phyloP scores from a whole-genome alignment of 2,329 filamentous ascomycete genomes.

The Colletotrichum sojae region DNA sequence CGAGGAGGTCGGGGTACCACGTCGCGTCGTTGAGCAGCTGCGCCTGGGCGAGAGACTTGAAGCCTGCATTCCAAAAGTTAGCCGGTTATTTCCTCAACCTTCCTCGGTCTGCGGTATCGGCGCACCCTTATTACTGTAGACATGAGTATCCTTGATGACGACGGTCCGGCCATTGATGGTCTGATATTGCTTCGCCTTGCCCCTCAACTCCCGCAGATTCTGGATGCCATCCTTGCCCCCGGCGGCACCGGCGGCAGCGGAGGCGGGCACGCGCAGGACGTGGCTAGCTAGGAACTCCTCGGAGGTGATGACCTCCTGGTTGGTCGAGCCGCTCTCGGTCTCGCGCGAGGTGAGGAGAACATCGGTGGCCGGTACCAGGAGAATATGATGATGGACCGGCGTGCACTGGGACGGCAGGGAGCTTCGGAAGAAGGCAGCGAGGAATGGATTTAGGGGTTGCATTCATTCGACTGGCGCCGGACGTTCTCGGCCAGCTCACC shows the following conservation, averaged over 20 bases:
- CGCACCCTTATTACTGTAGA: conserved; percentile 96
- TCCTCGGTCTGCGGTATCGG: conserved; percentile 16
- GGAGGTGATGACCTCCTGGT: conserved; percentile 85
- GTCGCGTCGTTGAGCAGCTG: conserved; percentile 87
- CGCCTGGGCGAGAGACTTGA: conserved; percentile 91
- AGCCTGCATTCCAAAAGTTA: conserved; percentile 69
- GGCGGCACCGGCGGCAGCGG: conserved; percentile 58
- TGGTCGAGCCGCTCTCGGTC: conserved; percentile 82
- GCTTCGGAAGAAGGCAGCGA: conserved; percentile 99
- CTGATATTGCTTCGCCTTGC: conserved; percentile 93
- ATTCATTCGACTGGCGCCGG: conserved; percentile 62
- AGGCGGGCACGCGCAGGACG: conserved; percentile 84
- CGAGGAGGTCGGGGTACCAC: conserved; percentile 91
- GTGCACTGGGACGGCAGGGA: conserved; percentile 91
- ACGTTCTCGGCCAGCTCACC: conserved; percentile 40
- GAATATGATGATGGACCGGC: conserved; percentile 90
- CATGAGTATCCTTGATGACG: conserved; percentile 91
- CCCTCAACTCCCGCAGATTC: conserved; percentile 86
- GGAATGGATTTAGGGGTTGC: conserved; percentile 99
- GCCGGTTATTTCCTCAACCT: neutral
- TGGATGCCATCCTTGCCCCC: conserved; percentile 70
- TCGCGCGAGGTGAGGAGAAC: conserved; percentile 90
- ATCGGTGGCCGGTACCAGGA: conserved; percentile 94
- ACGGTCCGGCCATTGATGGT: conserved; percentile 94
- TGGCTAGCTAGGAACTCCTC: conserved; percentile 98